phyloP scores from a whole-genome alignment of 805 yeast genomes.

The Blastobotrys parvus region DNA sequence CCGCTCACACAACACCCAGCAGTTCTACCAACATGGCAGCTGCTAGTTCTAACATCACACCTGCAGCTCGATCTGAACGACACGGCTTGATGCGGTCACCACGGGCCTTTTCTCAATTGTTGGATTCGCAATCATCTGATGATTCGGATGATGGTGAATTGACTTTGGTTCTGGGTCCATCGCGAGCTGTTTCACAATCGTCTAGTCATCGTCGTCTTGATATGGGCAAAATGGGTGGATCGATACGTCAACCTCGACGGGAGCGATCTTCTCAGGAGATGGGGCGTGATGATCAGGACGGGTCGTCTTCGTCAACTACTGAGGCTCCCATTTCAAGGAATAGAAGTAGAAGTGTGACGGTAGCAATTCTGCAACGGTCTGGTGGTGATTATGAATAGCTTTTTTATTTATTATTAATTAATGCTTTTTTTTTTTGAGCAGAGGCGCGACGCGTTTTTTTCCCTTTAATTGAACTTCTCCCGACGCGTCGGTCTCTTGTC shows the following conservation, averaged over 20 bases:
- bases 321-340: constrained; percentile 1
- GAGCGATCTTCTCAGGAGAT: not conserved
- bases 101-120: no score
- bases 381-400: not conserved
- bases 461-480: not conserved
- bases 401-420: not conserved
- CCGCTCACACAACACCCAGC: no score
- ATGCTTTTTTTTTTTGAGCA: not conserved
- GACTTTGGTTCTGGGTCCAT: constrained; percentile 19
- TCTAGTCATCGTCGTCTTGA: not conserved
- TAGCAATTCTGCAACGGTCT: constrained; percentile 11
- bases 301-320: not conserved
- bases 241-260: not conserved
- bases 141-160: constrained; percentile 18
- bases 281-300: not conserved
- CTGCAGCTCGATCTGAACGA: no score
- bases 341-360: constrained; percentile 14
- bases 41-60: no score
- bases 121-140: no score
- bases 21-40: no score
- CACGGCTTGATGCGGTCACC: no score
- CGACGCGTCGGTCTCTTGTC: not conserved
- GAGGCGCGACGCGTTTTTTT: constrained; percentile 1
- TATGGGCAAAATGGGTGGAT: not conserved
- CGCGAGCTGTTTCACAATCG: not conserved